phyloP scores from a whole-genome alignment of 805 yeast genomes.

The Yarrowia osloensis region DNA sequence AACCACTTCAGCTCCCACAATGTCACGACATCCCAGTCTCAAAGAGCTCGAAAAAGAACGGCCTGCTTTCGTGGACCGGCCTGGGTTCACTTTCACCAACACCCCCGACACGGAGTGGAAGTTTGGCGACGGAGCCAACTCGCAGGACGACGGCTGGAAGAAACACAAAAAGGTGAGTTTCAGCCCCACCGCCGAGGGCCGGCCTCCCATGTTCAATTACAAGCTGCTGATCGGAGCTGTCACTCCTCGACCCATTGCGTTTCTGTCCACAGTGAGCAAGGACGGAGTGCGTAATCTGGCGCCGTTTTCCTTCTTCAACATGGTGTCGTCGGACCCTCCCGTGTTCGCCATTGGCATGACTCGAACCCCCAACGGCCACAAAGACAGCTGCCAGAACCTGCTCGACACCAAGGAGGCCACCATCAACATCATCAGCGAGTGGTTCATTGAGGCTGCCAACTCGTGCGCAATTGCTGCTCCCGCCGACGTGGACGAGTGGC shows the following conservation, averaged over 20 bases:
- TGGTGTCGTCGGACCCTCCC: slow-evolving; percentile 59
- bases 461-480: slow-evolving; percentile 53
- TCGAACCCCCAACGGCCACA: slow-evolving; percentile 45
- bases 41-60: slow-evolving; percentile 37
- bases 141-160: slow-evolving; percentile 47
- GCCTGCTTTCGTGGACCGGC: slow-evolving; percentile 36
- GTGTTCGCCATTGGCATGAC: slow-evolving; percentile 55
- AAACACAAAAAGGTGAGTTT: slow-evolving; percentile 49
- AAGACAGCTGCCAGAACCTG: slow-evolving; percentile 55
- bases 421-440: slow-evolving; percentile 60
- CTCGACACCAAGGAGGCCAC: slow-evolving; percentile 56
- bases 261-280: slow-evolving; percentile 51
- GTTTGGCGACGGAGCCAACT: slow-evolving; percentile 51
- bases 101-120: slow-evolving; percentile 47
- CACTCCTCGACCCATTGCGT: slow-evolving; percentile 63
- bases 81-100: slow-evolving; percentile 36
- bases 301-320: slow-evolving; percentile 59
- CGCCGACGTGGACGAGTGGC: slow-evolving; percentile 56
- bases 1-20: too few species aligned
- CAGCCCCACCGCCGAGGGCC: slow-evolving; percentile 51
- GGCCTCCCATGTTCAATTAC: slow-evolving; percentile 52
- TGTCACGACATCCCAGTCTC: slow-evolving; percentile 33
- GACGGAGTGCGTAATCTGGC: slow-evolving; percentile 55
- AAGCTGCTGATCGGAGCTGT: slow-evolving; percentile 54
- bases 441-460: slow-evolving; percentile 68